These are phyloP conservation scores for Cordyceps pruinosa DNA, from an alignment of 2,329 filamentous ascomycete species.

Conservation along the genomic window DNA sequence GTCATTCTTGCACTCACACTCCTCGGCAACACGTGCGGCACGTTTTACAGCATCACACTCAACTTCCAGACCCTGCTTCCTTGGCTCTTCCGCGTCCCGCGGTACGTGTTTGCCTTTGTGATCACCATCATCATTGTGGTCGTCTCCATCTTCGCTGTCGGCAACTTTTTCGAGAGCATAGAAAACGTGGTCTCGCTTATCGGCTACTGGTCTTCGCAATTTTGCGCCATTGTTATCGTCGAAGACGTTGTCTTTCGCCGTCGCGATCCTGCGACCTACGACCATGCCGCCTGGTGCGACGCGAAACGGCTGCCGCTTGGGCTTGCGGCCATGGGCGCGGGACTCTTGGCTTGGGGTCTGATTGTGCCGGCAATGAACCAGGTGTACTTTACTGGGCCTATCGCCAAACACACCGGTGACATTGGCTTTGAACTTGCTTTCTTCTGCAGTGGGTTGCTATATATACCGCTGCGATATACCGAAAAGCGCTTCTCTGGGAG, in stretches of 20 bases:
- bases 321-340: conserved; percentile 40
- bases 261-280: conserved; percentile 37
- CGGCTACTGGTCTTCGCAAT: conserved; percentile 52
- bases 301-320: conserved; percentile 39
- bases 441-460: conserved; percentile 40
- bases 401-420: conserved; percentile 53
- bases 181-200: conserved; percentile 52
- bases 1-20: conserved; percentile 51
- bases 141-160: conserved; percentile 47
- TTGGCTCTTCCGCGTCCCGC: conserved; percentile 46
- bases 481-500: conserved; percentile 33
- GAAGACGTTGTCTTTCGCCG: conserved; percentile 44
- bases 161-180: conserved; percentile 50
- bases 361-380: conserved; percentile 55
- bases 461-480: conserved; percentile 39
- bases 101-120: conserved; percentile 50
- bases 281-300: conserved; percentile 42
- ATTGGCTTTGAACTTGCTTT: conserved; percentile 61
- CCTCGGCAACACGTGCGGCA: conserved; percentile 52
- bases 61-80: conserved; percentile 59
- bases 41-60: conserved; percentile 55
- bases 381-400: conserved; percentile 54
- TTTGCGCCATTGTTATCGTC: conserved; percentile 41
- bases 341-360: conserved; percentile 39
- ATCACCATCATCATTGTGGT: conserved; percentile 54